These are phyloP conservation scores for Ogataea pignaliae DNA, from an alignment of 805 yeast genomes.

Conservation along the genomic window DNA sequence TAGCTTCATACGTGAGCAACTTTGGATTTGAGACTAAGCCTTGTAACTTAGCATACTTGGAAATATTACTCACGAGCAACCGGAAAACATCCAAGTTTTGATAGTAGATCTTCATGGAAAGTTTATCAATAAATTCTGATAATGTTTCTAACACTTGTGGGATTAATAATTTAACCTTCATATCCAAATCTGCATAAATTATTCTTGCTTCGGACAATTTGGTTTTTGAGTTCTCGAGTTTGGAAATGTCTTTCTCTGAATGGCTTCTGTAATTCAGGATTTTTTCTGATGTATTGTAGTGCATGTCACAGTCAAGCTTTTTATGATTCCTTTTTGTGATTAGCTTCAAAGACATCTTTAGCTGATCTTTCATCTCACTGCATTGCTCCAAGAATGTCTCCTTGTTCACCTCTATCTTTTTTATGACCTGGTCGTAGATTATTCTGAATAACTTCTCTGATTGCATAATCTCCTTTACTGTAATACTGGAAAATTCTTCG, in stretches of 20 bases:
- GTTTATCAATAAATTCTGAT: conserved; percentile 44
- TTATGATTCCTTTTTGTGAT: conserved; percentile 42
- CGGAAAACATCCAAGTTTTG: conserved; percentile 34
- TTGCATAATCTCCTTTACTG: conserved; percentile 27
- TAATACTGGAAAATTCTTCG: conserved; percentile 26
- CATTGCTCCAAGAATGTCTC: conserved; percentile 32
- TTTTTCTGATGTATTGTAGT: conserved; percentile 35
- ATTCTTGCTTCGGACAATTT: conserved; percentile 29
- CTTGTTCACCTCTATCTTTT: conserved; percentile 18
- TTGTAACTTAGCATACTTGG: conserved; percentile 26
- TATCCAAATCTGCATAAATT: conserved; percentile 34
- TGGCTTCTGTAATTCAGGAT: conserved; percentile 30
- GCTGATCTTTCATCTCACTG: conserved; percentile 34
- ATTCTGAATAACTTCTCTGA: conserved; percentile 23
- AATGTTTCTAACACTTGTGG: conserved; percentile 44
- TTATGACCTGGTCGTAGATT: conserved; percentile 21
- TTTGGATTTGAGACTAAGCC: conserved; percentile 24
- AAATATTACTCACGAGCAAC: conserved; percentile 28
- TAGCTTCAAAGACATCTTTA: conserved; percentile 35
- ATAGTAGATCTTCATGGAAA: conserved; percentile 36
- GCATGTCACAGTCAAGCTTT: conserved; percentile 37
- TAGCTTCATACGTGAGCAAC: conserved; percentile 27
- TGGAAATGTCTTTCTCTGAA: conserved; percentile 35
- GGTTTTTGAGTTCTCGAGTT: conserved; percentile 30
- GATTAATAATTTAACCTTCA: conserved; percentile 35